Evolutionary conservation across 2,329 filamentous ascomycete genomes (phyloP).

Genomic region (Aureobasidium vineae): DNA sequence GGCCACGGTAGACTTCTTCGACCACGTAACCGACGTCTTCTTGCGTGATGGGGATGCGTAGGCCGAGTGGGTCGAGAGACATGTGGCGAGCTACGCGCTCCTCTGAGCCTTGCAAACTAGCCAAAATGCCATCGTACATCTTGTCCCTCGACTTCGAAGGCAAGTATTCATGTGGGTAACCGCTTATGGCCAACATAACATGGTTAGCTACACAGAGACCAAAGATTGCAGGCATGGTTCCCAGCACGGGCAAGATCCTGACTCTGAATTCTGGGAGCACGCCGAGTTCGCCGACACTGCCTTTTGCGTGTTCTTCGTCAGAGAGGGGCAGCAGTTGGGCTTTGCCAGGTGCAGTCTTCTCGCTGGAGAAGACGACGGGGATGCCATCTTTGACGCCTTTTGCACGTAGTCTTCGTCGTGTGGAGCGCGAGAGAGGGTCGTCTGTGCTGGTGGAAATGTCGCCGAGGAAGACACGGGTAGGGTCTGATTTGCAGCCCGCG

Average conservation of each 20-base stretch:
- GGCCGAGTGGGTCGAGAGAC: conserved; percentile 60
- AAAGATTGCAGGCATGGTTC: conserved; percentile 97
- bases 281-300: conserved; percentile 79
- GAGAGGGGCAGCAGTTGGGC: conserved; percentile 81
- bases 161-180: conserved; percentile 83
- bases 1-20: conserved; percentile 83
- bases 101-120: conserved; percentile 71
- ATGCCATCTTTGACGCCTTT: conserved; percentile 81
- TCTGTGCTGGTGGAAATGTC: conserved; percentile 88
- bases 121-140: conserved; percentile 83
- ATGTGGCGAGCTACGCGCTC: conserved; percentile 66
- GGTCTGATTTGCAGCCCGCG: conserved; percentile 86
- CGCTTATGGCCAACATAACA: conserved; percentile 75
- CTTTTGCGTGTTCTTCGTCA: conserved; percentile 85
- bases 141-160: conserved; percentile 81
- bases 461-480: conserved; percentile 80
- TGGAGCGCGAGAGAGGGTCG: conserved; percentile 82
- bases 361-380: conserved; percentile 87
- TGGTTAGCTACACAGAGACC: conserved; percentile 91
- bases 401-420: conserved; percentile 71
- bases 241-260: conserved; percentile 89
- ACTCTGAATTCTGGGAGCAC: conserved; percentile 91
- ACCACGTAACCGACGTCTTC: conserved; percentile 84
- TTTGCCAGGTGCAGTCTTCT: conserved; percentile 87
- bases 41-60: conserved; percentile 74